Evolutionary conservation across 768 basidiomycete species (phyloP).

Genomic region (Dendrothele bispora): DNA sequence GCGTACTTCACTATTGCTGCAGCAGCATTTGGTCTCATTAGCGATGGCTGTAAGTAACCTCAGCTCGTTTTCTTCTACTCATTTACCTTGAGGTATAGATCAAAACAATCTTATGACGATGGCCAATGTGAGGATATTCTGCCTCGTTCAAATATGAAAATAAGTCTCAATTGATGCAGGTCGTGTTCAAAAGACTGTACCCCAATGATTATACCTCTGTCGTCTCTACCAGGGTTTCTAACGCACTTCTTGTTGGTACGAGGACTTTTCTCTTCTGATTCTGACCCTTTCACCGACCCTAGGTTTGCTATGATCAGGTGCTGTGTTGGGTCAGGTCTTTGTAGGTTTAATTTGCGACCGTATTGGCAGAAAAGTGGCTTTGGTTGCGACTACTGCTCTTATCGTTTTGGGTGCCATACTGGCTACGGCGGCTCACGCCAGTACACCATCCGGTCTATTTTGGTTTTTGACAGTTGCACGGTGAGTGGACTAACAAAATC

Average conservation of each 20-base stretch:
- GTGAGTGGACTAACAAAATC: slow-evolving; percentile 15
- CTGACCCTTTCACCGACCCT: slow-evolving; percentile 3
- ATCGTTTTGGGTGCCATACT: slow-evolving; percentile 72
- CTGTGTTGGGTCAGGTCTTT: slow-evolving; percentile 57
- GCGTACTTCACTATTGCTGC: slow-evolving; percentile 64
- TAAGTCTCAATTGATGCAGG: slow-evolving; percentile 35
- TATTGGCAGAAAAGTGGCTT: slow-evolving; percentile 73
- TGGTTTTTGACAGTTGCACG: slow-evolving; percentile 74
- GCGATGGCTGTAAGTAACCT: slow-evolving; percentile 52
- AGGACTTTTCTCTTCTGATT: not conserved
- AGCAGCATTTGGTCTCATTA: slow-evolving; percentile 64
- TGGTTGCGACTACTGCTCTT: slow-evolving; percentile 64
- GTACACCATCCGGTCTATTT: slow-evolving; percentile 57
- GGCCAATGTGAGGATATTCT: slow-evolving; percentile 46
- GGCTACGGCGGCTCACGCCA: slow-evolving; percentile 67
- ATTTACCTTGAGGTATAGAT: slow-evolving; percentile 34
- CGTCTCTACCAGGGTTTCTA: slow-evolving; percentile 69
- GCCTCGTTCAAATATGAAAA: slow-evolving; percentile 2
- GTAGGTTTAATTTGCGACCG: slow-evolving; percentile 75
- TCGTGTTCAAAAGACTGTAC: slow-evolving; percentile 65
- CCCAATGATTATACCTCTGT: slow-evolving; percentile 58
- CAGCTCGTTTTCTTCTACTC: not conserved
- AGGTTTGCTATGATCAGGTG: slow-evolving; percentile 40
- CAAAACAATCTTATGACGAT: slow-evolving; percentile 75
- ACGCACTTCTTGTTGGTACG: slow-evolving; percentile 68